Evolutionary conservation across 2,329 filamentous ascomycete genomes (phyloP).

Genomic region (Monosporascus sp.): DNA sequence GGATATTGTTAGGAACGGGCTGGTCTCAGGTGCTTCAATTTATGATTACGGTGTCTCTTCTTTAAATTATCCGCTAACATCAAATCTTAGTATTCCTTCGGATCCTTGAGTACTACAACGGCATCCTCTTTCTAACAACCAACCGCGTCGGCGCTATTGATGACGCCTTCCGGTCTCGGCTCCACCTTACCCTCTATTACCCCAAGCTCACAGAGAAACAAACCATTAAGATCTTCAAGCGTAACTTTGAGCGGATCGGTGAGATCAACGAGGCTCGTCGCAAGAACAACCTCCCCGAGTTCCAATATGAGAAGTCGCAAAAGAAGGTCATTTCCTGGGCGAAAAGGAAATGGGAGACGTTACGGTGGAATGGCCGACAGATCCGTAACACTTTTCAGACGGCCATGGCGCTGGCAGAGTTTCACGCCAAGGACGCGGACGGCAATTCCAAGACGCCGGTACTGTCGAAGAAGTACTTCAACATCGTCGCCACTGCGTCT

Average conservation of each 20-base stretch:
- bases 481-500: constrained; percentile 6
- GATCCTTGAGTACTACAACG: constrained; percentile 35
- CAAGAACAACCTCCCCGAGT: constrained; percentile 1
- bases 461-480: constrained; percentile 4
- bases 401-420: constrained; percentile 23
- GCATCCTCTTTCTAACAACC: constrained; percentile 40
- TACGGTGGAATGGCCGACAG: constrained; percentile 13
- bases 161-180: constrained; percentile 37
- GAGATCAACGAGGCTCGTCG: constrained; percentile 8
- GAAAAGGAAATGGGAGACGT: neutral
- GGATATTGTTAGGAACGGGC: constrained; percentile 20
- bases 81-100: constrained; percentile 33
- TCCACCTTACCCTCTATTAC: constrained; percentile 34
- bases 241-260: constrained; percentile 20
- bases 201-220: constrained; percentile 15
- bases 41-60: neutral
- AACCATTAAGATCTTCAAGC: constrained; percentile 22
- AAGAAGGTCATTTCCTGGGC: neutral
- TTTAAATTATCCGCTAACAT: neutral
- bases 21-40: constrained; percentile 19
- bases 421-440: constrained; percentile 8
- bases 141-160: constrained; percentile 41
- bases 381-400: constrained; percentile 30
- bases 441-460: neutral
- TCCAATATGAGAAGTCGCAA: neutral